Conservation (phyloP, 129 eudicot genomes). For the Centrapalus pauciflorus region DNA sequence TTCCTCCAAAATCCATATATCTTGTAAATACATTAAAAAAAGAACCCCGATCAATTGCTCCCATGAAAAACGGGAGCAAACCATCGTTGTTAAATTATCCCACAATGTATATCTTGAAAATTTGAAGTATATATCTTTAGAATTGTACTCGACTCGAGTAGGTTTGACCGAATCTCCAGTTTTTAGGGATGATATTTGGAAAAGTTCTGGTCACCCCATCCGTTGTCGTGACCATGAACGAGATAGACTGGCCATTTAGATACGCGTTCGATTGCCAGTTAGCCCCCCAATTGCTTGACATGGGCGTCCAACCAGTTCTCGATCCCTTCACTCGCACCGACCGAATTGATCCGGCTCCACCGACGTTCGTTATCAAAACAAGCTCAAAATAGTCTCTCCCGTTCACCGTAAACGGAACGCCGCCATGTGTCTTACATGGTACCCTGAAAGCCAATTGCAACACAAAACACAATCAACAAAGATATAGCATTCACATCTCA, state of each 20-base stretch:
- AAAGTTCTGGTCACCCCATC: conserved; percentile 61
- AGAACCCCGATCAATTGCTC: conserved; percentile 44
- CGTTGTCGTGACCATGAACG: conserved; percentile 64
- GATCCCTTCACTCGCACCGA: conserved; percentile 66
- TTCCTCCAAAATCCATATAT: conserved; percentile 1
- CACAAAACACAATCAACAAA: background rate
- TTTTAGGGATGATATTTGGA: conserved; percentile 43
- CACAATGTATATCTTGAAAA: background rate
- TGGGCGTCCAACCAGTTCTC: conserved; percentile 49
- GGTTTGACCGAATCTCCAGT: conserved; percentile 69
- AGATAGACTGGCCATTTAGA: conserved; percentile 60
- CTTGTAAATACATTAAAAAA: background rate
- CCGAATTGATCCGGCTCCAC: conserved; percentile 57
- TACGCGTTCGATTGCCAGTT: conserved; percentile 72
- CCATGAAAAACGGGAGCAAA: conserved; percentile 36
- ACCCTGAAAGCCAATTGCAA: conserved; percentile 44
- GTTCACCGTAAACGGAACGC: conserved; percentile 61
- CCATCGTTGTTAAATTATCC: conserved; percentile 29
- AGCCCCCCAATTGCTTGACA: conserved; percentile 90
- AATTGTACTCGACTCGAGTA: conserved; percentile 46
- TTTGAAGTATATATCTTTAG: conserved; percentile 12
- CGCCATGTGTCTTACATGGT: conserved; percentile 65
- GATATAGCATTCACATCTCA: background rate
- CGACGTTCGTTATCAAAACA: conserved; percentile 57
- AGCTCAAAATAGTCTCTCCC: conserved; percentile 81